Evolutionary conservation across 2,329 filamentous ascomycete species (phyloP).

Genomic region (Hypoxylon sp.): DNA sequence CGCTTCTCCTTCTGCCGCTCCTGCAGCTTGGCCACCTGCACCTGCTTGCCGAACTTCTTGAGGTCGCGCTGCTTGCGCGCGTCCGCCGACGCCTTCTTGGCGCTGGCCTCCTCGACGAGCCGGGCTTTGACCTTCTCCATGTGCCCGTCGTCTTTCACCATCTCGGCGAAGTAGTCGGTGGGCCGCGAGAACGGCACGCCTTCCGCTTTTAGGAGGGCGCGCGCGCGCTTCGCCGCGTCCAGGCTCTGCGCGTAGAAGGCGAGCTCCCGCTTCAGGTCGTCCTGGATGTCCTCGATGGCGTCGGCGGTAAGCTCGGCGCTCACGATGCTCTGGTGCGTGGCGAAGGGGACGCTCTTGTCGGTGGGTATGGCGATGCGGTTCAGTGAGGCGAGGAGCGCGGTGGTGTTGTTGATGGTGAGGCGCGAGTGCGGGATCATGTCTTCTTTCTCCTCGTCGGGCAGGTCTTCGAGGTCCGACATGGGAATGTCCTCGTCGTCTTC

Average conservation of each 20-base stretch:
- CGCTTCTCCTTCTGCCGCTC: slow-evolving; percentile 93
- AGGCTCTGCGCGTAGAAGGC: slow-evolving; percentile 93
- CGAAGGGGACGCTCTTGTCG: slow-evolving; percentile 78
- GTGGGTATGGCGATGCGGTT: slow-evolving; percentile 81
- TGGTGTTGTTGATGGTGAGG: slow-evolving; percentile 96
- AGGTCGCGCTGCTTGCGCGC: slow-evolving; percentile 92
- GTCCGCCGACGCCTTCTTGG: slow-evolving; percentile 92
- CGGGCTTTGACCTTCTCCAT: slow-evolving; percentile 98
- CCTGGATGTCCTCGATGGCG: slow-evolving; percentile 83
- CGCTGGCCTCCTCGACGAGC: slow-evolving; percentile 89
- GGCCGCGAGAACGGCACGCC: slow-evolving; percentile 88
- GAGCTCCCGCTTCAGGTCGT: slow-evolving; percentile 91
- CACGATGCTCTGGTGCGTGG: slow-evolving; percentile 81
- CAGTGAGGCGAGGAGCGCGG: slow-evolving; percentile 82
- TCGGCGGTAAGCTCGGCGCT: slow-evolving; percentile 72
- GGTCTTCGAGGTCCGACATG: slow-evolving; percentile 85
- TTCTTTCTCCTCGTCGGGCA: slow-evolving; percentile 82
- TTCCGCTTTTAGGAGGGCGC: slow-evolving; percentile 81
- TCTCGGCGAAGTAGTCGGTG: slow-evolving; percentile 97
- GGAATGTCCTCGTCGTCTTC: slow-evolving; percentile 89
- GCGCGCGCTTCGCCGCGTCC: slow-evolving; percentile 79
- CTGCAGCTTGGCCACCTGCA: slow-evolving; percentile 95
- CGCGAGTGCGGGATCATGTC: slow-evolving; percentile 91
- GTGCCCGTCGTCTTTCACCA: slow-evolving; percentile 98
- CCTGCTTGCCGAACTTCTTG: slow-evolving; percentile 99